Evolutionary conservation across 2,329 filamentous ascomycete genomes (phyloP), one percentile per base, ranked within the genome.

Genomic region (Curvularia eragrostidis): DNA sequence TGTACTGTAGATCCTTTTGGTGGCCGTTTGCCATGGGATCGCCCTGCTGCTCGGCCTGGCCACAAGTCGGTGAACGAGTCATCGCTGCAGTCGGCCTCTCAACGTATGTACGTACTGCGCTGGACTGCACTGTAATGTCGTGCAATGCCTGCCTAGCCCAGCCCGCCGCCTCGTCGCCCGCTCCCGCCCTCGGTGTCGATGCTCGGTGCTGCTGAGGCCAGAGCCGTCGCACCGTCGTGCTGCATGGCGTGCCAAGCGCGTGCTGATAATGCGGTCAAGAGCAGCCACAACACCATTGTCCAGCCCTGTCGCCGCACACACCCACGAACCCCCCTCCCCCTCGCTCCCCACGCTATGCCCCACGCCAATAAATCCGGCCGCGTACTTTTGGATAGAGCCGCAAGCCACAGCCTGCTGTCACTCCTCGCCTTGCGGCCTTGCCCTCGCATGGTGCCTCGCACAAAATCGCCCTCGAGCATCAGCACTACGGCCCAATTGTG

Each of bases 21-120:
- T 56, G 54, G 54, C 54, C 54, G 54, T 56, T 56, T 24, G 52
- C 24, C 26, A 41, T 36, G 42, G 19, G 28, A 48, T 56, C 28
- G 34, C 52, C 49, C 6, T 24, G 42, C 26, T 36, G 18, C 8
- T 18, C n/a, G 34, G 18, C 10, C 12, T 41, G 46, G 34, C 48
- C 30, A 53, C 32, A 53, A 56, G 54, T 56, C 54, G 54, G 54
- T 56, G 54, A 56, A 56, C 54, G 54, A 56, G 54, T 56, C 53
- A 56, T 48, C 32, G 36, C 41, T 34, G 32, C 32, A 12, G 28
- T 30, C 28, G 8, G n/a, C 24, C 48, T 51, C 49, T 52, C 49
- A 52, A 52, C 49, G 41, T 19, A 42, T 24, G 12, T 34, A n/a
- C n/a, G n/a, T n/a, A n/a, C n/a, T n/a, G n/a, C n/a, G n/a, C n/a